These are phyloP conservation scores for Emiliania huxleyi DNA, from an alignment of 78 protist species.

Conservation along the genomic window DNA sequence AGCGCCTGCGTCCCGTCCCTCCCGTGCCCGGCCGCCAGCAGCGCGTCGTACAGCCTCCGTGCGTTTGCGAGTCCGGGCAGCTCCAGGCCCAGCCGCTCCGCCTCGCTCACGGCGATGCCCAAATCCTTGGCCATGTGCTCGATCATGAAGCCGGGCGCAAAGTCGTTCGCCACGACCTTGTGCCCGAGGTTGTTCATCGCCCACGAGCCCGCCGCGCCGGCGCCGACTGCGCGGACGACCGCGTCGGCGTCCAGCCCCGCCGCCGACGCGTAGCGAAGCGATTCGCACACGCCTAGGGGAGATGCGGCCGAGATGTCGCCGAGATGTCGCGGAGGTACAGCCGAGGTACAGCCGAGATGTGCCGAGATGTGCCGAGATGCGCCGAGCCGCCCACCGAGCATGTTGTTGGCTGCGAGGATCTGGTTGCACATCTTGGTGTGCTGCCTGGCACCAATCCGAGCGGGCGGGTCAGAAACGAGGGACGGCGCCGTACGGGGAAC, in stretches of 20 bases:
- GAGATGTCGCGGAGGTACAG: too few species aligned
- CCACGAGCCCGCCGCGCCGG: constrained; percentile 74
- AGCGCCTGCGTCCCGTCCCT: constrained; percentile 67
- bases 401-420: constrained; percentile 28
- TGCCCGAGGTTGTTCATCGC: constrained; percentile 51
- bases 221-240: constrained; percentile 46
- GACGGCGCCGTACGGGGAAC: too few species aligned
- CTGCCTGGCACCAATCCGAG: constrained; percentile 70
- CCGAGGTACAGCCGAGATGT: too few species aligned
- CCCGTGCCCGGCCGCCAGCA: constrained; percentile 50
- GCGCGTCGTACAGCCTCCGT: constrained; percentile 24
- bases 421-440: constrained; percentile 72
- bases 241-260: constrained; percentile 62
- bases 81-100: constrained; percentile 23
- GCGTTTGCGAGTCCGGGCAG: constrained; percentile 74
- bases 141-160: constrained; percentile 72
- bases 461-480: too few species aligned
- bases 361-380: too few species aligned
- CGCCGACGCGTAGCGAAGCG: constrained; percentile 50
- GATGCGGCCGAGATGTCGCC: too few species aligned
- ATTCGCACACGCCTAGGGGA: constrained; percentile 64
- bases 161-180: constrained; percentile 44
- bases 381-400: too few species aligned
- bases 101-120: constrained; percentile 63
- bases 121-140: constrained; percentile 80